phyloP scores from a whole-genome alignment of 2,329 filamentous ascomycete genomes.

The Diatrype stigma region DNA sequence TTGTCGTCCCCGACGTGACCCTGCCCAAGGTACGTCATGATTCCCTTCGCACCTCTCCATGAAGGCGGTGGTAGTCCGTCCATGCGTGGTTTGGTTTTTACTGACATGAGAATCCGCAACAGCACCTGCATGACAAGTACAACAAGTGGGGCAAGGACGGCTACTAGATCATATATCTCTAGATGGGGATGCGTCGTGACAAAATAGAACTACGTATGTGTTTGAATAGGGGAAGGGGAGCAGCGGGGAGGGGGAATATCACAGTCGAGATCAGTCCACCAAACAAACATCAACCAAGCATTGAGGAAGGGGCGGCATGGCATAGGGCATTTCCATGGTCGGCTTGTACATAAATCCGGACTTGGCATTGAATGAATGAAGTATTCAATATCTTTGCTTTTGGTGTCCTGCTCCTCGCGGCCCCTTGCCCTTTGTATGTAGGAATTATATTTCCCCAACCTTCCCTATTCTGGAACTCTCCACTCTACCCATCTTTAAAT shows the following conservation, averaged over 20 bases:
- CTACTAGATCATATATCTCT: constrained; percentile 52
- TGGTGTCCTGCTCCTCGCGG: not conserved
- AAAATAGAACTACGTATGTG: no score
- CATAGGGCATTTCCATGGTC: not conserved
- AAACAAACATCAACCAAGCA: no score
- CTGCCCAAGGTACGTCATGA: constrained; percentile 80
- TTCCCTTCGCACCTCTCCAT: no score
- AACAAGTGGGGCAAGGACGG: constrained; percentile 99
- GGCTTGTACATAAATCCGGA: constrained; percentile 1
- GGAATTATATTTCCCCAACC: no score
- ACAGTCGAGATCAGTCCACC: no score
- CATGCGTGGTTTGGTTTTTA: not conserved
- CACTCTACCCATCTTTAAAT: no score
- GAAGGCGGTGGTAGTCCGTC: no score
- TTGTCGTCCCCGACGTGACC: constrained; percentile 89
- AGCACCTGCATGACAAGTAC: constrained; percentile 92
- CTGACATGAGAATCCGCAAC: constrained; percentile 10
- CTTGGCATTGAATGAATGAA: not conserved
- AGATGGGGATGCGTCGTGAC: not conserved
- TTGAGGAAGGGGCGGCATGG: not conserved
- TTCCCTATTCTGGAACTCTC: no score
- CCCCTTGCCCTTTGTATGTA: not conserved
- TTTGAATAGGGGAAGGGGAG: no score
- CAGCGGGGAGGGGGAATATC: no score
- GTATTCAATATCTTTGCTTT: not conserved